These are phyloP conservation scores for Gossypium rotundifolium DNA, from an alignment of 345 rosid species.

Conservation along the genomic window DNA sequence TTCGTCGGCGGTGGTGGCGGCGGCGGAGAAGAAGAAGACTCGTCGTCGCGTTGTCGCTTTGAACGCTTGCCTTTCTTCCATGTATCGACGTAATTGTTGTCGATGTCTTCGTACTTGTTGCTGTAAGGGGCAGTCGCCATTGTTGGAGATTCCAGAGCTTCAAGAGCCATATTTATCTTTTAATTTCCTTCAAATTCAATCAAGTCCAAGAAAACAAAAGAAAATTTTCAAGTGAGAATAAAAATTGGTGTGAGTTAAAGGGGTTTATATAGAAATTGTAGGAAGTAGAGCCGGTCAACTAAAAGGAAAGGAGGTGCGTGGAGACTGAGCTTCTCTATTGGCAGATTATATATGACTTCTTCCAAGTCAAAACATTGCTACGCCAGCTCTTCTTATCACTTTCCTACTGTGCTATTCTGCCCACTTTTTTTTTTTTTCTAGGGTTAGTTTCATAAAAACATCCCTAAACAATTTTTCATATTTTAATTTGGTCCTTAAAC, in stretches of 20 bases:
- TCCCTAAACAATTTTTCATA: background rate
- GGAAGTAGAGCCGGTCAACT: conserved; percentile 58
- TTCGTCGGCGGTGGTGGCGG: background rate
- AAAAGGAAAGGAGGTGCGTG: background rate
- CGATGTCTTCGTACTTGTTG: conserved; percentile 1
- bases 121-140: background rate
- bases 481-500: background rate
- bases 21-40: background rate
- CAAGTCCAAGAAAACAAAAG: too few relatives aligned
- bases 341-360: conserved; percentile 1
- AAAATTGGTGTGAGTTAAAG: background rate
- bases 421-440: background rate
- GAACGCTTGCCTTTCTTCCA: conserved; percentile 20
- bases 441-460: too few relatives aligned
- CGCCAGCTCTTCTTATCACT: conserved; percentile 10
- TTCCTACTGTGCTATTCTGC: background rate
- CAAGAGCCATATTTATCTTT: conserved; percentile 46
- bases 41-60: background rate
- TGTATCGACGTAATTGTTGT: background rate
- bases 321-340: conserved; percentile 16
- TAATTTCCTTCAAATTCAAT: background rate
- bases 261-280: conserved; percentile 21
- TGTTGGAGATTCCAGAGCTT: conserved; percentile 52
- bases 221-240: background rate
- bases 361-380: conserved; percentile 36